A percentile compares a stretch with the other conserved stretches of the same genome.
Evolutionary conservation across 371 early-diverging fungal species (phyloP).

Genomic region (Syncephalastrum monosporum): DNA sequence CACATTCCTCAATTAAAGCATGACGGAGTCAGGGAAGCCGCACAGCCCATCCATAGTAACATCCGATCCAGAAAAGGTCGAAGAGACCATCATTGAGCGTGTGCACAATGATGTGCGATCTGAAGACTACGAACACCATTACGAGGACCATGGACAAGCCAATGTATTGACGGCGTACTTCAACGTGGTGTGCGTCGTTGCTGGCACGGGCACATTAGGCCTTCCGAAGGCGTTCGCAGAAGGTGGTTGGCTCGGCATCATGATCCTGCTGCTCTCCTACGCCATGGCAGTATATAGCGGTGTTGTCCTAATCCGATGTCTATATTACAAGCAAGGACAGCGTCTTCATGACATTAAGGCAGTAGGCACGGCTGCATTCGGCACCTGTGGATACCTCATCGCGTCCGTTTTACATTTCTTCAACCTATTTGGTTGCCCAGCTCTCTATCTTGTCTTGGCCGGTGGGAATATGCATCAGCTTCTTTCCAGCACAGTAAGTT

Average conservation of each 20-base stretch:
- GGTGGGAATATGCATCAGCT: slow-evolving; percentile 55
- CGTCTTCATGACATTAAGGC: slow-evolving; percentile 41
- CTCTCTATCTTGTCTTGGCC: slow-evolving; percentile 57
- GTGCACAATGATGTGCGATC: no score
- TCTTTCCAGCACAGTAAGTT: no score
- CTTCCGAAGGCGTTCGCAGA: slow-evolving; percentile 64
- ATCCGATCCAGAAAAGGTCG: no score
- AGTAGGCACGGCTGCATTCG: slow-evolving; percentile 35
- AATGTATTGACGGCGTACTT: slow-evolving; percentile 39
- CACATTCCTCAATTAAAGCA: no score
- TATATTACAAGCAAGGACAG: slow-evolving; percentile 31
- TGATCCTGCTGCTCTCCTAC: slow-evolving; percentile 72
- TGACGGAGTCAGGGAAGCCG: no score
- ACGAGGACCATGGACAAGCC: no score
- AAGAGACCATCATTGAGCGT: no score
- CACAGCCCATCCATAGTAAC: no score
- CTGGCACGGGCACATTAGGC: slow-evolving; percentile 85
- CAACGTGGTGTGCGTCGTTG: slow-evolving; percentile 77
- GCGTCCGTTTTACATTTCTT: slow-evolving; percentile 39
- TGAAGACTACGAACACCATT: no score
- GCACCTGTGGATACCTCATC: slow-evolving; percentile 37
- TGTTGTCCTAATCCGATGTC: slow-evolving; percentile 29
- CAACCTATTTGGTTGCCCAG: slow-evolving; percentile 51
- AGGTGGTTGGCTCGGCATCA: slow-evolving; percentile 77
- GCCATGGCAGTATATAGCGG: slow-evolving; percentile 62